Evolutionary conservation across 306 rosid species (phyloP).

Genomic region (Lathyrus tuberosus): DNA sequence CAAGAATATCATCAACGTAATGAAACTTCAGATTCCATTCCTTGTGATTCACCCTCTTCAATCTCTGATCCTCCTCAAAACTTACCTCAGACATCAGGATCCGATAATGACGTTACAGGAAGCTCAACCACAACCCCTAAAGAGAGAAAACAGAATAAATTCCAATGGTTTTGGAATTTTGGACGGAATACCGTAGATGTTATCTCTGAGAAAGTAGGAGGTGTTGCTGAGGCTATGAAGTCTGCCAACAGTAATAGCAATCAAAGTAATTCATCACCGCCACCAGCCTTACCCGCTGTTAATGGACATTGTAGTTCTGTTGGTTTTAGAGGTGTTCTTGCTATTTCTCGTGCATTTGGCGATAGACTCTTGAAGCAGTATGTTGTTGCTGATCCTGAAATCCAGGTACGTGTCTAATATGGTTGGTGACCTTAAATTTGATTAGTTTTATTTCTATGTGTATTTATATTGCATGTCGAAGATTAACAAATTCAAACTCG

Average conservation of each 20-base stretch:
- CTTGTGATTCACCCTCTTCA: no score
- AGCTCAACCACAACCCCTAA: constrained; percentile 43
- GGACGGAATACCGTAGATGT: constrained; percentile 63
- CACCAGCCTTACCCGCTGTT: constrained; percentile 39
- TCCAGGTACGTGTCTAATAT: constrained; percentile 61
- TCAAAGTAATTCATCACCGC: constrained; percentile 38
- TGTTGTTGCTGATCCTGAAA: constrained; percentile 99
- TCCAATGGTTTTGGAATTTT: constrained; percentile 83
- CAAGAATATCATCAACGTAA: no score
- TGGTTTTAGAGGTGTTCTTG: constrained; percentile 91
- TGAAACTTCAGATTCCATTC: no score
- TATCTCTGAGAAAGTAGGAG: constrained; percentile 59
- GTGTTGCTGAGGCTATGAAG: constrained; percentile 47
- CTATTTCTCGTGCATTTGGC: constrained; percentile 97
- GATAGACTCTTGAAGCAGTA: constrained; percentile 94
- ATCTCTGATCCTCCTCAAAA: constrained; percentile 46
- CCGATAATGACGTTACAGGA: constrained; percentile 39
- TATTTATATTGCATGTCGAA: constrained; percentile 31
- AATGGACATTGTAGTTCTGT: constrained; percentile 50
- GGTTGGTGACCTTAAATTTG: not conserved
- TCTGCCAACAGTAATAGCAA: constrained; percentile 41
- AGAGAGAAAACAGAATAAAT: constrained; percentile 69
- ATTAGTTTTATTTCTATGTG: constrained; percentile 9
- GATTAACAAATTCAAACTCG: constrained; percentile 32
- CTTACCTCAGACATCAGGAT: constrained; percentile 48